Percentiles rank a stretch among this genome's conserved stretches.
These are phyloP conservation scores for Ceratocystiopsis brevicomis DNA, from an alignment of 2,329 filamentous ascomycete genomes.

Conservation along the genomic window DNA sequence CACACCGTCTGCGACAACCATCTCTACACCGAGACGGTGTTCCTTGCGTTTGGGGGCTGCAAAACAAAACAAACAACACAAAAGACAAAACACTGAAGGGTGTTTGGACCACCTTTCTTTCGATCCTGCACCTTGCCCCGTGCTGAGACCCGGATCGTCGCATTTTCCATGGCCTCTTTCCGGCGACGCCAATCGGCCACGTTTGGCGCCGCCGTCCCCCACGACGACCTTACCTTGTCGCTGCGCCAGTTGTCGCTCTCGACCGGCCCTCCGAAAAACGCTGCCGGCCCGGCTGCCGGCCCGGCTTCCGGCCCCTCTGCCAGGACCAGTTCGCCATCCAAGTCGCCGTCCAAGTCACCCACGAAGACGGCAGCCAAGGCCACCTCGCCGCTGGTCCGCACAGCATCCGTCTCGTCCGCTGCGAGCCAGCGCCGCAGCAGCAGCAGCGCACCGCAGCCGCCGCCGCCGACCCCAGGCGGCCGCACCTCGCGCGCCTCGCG, in stretches of 20 bases:
- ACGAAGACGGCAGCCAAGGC: not conserved
- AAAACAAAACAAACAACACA: too few species aligned
- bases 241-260: slow-evolving; percentile 11
- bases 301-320: too few species aligned
- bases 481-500: slow-evolving; percentile 27
- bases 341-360: not conserved
- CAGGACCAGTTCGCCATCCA: slow-evolving; percentile 3
- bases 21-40: too few species aligned
- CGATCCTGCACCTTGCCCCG: too few species aligned
- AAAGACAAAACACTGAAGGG: too few species aligned
- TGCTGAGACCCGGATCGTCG: too few species aligned
- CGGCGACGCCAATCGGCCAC: too few species aligned
- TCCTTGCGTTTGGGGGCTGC: too few species aligned
- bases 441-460: slow-evolving; percentile 22
- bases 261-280: slow-evolving; percentile 1
- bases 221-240: slow-evolving; percentile 9
- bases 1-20: too few species aligned
- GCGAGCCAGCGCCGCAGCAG: slow-evolving; percentile 14
- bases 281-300: not conserved
- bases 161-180: too few species aligned
- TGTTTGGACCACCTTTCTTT: too few species aligned
- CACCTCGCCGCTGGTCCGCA: slow-evolving; percentile 3
- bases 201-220: too few species aligned
- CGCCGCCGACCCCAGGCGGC: slow-evolving; percentile 18
- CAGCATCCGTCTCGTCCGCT: slow-evolving; percentile 8